Evolutionary conservation across 257 asterid species (phyloP), one percentile per base, ranked within the genome.

Genomic region (Capsicum baccatum): DNA sequence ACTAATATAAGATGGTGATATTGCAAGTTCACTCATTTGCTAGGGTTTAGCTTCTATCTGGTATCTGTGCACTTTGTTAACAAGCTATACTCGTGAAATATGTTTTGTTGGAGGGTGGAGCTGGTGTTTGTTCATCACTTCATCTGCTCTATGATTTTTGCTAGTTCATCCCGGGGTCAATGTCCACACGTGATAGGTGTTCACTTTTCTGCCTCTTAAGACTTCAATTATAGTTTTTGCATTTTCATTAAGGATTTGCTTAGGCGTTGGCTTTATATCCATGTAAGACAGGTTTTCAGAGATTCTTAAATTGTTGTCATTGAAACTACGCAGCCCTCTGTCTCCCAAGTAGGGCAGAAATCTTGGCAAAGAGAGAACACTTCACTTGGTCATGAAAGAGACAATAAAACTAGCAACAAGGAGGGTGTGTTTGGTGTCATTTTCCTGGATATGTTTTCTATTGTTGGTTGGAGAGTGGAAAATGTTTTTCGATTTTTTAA

Each of bases 361-460:
- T 3, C 44, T 48, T 67, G n/a, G 4, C 50, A 33, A 33, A 12
- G 44, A 37, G 74, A 35, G 74, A 8, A 37, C 12, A 0, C 3
- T 37, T 74, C 62, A 48, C 21, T 21, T 52, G 21, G 21, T 52
- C 60, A 50, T 70, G 26, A 44, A 17, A 70, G 79, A 70, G 79
- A 9, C 42, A 10, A 15, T 42, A 44, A 70, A 69, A 39, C 13
- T 19, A 44, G 57, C 57, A 70, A 70, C 35, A 9, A 19, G 16
- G 35, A 70, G 52, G 76, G 52, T 68, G 21, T 68, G 52, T 37
- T 68, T 14, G 76, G 26, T 68, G 26, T 39, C 76, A 68, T 68
- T 68, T 39, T 56, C 5, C 62, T 56, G 62, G 15, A 56, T 14
- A 56, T 3, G 15, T 56, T 15, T 68, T 37, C 26, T 39, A 4